phyloP scores from a whole-genome alignment of 139 green algal species.

The Trebouxia sp. region DNA sequence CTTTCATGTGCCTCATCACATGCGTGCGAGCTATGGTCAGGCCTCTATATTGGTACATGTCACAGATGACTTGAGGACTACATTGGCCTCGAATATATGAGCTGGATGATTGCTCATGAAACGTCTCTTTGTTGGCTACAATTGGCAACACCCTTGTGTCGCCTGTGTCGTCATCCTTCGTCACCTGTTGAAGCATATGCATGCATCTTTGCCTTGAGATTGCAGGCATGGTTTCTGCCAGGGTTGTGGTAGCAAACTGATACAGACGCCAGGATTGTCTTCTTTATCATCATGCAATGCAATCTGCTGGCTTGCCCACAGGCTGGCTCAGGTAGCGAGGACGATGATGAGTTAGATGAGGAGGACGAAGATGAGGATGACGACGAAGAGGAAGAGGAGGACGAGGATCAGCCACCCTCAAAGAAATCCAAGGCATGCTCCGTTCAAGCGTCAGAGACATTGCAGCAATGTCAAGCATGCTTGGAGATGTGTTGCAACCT shows the following conservation, averaged over 20 bases:
- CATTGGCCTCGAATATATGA: neutral
- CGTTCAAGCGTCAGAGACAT: too few species aligned
- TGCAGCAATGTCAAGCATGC: too few species aligned
- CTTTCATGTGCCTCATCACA: too few species aligned
- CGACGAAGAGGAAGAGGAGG: constrained; percentile 31
- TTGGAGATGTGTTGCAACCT: too few species aligned
- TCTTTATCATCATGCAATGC: neutral
- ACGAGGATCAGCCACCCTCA: constrained; percentile 19
- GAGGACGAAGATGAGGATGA: constrained; percentile 28
- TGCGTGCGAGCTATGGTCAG: neutral
- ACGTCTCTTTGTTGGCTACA: neutral
- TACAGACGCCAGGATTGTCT: neutral
- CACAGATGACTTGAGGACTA: too few species aligned
- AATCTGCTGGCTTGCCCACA: neutral
- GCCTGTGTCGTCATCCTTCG: too few species aligned
- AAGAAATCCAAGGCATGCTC: constrained; percentile 24
- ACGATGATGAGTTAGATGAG: constrained; percentile 20
- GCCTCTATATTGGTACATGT: too few species aligned
- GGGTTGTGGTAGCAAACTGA: neutral
- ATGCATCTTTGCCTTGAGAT: too few species aligned
- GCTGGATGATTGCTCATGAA: neutral
- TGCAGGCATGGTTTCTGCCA: too few species aligned
- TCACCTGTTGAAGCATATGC: too few species aligned
- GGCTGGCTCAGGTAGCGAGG: constrained; percentile 13
- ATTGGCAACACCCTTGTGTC: neutral